Evolutionary conservation across 129 eudicot species (phyloP), one percentile per base, ranked within the genome.

Genomic region (Artemisia argyi): DNA sequence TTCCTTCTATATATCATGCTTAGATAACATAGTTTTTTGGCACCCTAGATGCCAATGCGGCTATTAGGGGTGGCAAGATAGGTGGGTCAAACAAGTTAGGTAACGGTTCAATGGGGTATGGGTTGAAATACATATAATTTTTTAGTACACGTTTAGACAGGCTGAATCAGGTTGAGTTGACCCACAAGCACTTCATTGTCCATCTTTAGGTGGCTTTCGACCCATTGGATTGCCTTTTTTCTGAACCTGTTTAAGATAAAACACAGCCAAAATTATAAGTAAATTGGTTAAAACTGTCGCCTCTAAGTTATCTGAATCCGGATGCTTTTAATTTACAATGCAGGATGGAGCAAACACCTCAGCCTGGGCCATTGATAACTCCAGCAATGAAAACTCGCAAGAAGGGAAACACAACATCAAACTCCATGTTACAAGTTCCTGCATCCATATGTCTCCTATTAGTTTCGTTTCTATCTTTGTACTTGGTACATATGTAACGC

Each of bases 311-410:
- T 50, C 32, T 35, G 4, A 35, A 56, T 73, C 39, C 4, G 5
- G 13, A 17, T 65, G 39, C 1, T 48, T 75, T 77, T 54, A 17
- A 39, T 66, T 39, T 73, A 48, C 30, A 48, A 22, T 69, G 87
- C 82, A 90, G 97, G 71, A 69, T 80, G 64, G 83, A 77, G 63
- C 81, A 76, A 71, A 51, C 85, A 52, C 15, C 16, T 14, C 66
- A 30, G 35, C 35, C 35, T 3, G 89, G 54, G 68, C 75, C 79
- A 52, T 35, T 68, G 46, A 60, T 68, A 64, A 75, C 77, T 60
- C 86, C 88, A 24, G 71, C 65, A 42, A 26, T 76, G 0, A 76
- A 60, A 54, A 65, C 52, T 32, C 74, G 58, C 32, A 62, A 51
- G 60, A 85, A 22, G 16, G 20, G 59, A 68, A 59, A 76, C 50